phyloP scores from a whole-genome alignment of 2,329 filamentous ascomycete genomes.

The Trichoderma arundinaceum region DNA sequence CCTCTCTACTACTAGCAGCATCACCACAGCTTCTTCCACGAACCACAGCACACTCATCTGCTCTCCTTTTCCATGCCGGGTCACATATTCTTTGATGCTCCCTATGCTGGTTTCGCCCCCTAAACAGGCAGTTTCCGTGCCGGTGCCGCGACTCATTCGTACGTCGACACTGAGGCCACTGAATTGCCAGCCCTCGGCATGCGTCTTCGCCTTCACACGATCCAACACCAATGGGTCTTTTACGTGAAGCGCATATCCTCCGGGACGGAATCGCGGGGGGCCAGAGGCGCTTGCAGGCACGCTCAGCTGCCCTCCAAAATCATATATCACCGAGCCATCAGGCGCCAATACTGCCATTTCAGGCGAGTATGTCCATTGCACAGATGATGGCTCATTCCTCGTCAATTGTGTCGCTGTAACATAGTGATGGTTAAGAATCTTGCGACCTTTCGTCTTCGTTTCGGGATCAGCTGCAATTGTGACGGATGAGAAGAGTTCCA shows the following conservation, averaged over 20 bases:
- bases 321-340: constrained; percentile 43
- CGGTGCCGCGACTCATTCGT: constrained; percentile 40
- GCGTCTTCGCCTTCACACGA: constrained; percentile 44
- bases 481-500: constrained; percentile 45
- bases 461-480: constrained; percentile 41
- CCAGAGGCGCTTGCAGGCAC: neutral
- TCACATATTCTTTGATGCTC: constrained; percentile 45
- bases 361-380: constrained; percentile 45
- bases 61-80: constrained; percentile 44
- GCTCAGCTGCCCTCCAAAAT: constrained; percentile 37
- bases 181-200: constrained; percentile 44
- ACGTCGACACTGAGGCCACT: constrained; percentile 46
- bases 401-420: constrained; percentile 45
- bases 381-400: constrained; percentile 42
- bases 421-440: constrained; percentile 46
- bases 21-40: constrained; percentile 43
- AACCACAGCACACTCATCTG: constrained; percentile 48
- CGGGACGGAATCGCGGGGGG: constrained; percentile 37
- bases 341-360: constrained; percentile 41
- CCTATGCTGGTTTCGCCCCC: constrained; percentile 5
- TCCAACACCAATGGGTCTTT: constrained; percentile 45
- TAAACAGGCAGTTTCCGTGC: constrained; percentile 20
- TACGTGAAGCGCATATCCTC: constrained; percentile 42
- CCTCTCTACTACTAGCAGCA: constrained; percentile 45
- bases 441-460: constrained; percentile 39